These are phyloP conservation scores for Avena atlantica DNA, from an alignment of 176 grass and related monocot genomes.

Conservation along the genomic window DNA sequence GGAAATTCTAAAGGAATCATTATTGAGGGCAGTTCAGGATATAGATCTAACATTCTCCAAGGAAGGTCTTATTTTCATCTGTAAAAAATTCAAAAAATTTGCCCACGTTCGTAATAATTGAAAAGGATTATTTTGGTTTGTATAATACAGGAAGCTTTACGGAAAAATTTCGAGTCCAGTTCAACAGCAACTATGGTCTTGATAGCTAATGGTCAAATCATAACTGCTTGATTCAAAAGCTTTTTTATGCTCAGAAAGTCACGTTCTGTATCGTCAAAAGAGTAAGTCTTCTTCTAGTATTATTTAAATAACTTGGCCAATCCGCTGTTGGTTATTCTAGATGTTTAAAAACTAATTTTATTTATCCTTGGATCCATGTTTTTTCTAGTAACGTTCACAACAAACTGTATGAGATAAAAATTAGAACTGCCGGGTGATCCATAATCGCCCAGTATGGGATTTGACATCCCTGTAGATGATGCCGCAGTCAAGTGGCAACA, in stretches of 20 bases:
- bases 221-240: constrained; percentile 93
- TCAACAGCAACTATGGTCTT: constrained; percentile 83
- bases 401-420: constrained; percentile 1
- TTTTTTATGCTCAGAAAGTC: constrained; percentile 81
- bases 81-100: constrained; percentile 21
- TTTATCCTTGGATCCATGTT: constrained; percentile 26
- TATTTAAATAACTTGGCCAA: constrained; percentile 25
- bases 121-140: constrained; percentile 30
- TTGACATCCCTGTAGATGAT: constrained; percentile 18
- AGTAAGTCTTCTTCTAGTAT: constrained; percentile 54
- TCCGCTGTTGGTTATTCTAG: constrained; percentile 3
- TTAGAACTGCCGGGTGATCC: background rate
- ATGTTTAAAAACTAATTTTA: constrained; percentile 19
- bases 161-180: constrained; percentile 68
- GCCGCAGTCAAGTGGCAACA: background rate
- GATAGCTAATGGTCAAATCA: constrained; percentile 78
- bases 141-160: constrained; percentile 81
- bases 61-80: constrained; percentile 53
- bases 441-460: constrained; percentile 7
- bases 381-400: constrained; percentile 1
- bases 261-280: constrained; percentile 36
- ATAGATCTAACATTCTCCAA: constrained; percentile 95
- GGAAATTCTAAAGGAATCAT: constrained; percentile 91
- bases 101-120: background rate
- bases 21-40: constrained; percentile 82